Evolutionary conservation across 179 eudicot species (phyloP).

Genomic region (Patellifolia procumbens): DNA sequence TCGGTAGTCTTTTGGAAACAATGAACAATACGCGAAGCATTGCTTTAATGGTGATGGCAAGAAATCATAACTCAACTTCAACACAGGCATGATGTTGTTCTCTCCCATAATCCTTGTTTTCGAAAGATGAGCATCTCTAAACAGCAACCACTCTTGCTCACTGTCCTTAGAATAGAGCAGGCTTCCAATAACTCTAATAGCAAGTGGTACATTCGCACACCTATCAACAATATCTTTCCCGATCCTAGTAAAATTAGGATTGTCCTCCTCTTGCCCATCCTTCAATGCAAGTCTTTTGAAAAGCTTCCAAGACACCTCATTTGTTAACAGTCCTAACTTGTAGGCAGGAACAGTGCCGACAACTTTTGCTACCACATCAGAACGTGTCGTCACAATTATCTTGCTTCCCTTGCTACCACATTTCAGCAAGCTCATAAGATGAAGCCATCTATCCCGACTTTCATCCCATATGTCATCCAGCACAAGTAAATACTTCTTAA

Average conservation of each 20-base stretch:
- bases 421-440: background rate
- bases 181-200: slow-evolving; percentile 27
- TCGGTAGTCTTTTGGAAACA: slow-evolving; percentile 28
- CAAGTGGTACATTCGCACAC: slow-evolving; percentile 34
- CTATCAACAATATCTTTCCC: slow-evolving; percentile 29
- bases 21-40: slow-evolving; percentile 43
- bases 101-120: background rate
- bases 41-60: slow-evolving; percentile 30
- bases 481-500: slow-evolving; percentile 15
- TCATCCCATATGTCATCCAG: slow-evolving; percentile 26
- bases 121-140: slow-evolving; percentile 9
- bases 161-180: slow-evolving; percentile 18
- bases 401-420: slow-evolving; percentile 22
- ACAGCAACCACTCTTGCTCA: slow-evolving; percentile 23
- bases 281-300: slow-evolving; percentile 18
- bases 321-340: slow-evolving; percentile 13
- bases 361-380: slow-evolving; percentile 8
- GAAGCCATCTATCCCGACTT: slow-evolving; percentile 6
- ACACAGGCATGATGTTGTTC: background rate
- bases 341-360: background rate
- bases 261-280: slow-evolving; percentile 2
- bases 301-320: slow-evolving; percentile 30
- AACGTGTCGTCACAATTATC: slow-evolving; percentile 25
- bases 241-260: slow-evolving; percentile 3
- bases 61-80: slow-evolving; percentile 38